phyloP scores from a whole-genome alignment of 2,329 filamentous ascomycete species.

The Didymella glomerata region DNA sequence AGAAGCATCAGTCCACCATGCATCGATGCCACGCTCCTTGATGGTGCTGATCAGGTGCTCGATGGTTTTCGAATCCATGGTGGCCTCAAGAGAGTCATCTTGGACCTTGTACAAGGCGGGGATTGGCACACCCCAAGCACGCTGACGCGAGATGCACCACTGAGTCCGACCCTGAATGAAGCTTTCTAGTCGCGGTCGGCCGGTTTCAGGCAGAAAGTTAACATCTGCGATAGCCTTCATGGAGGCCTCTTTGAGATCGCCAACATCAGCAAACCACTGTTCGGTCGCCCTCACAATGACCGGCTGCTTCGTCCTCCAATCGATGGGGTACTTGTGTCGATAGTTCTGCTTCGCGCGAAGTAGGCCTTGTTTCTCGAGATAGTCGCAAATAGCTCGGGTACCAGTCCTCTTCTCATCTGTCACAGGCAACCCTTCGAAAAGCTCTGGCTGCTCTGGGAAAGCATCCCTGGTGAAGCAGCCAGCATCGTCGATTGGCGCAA shows the following conservation, averaged over 20 bases:
- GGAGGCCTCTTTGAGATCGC: slow-evolving; percentile 77
- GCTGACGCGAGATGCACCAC: slow-evolving; percentile 97
- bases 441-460: slow-evolving; percentile 72
- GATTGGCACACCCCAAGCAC: slow-evolving; percentile 96
- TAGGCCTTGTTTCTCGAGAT: slow-evolving; percentile 62
- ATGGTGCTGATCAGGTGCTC: slow-evolving; percentile 85
- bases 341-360: slow-evolving; percentile 76
- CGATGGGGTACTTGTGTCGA: slow-evolving; percentile 94
- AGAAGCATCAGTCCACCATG: slow-evolving; percentile 88
- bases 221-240: slow-evolving; percentile 75
- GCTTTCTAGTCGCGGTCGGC: slow-evolving; percentile 77
- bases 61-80: slow-evolving; percentile 82
- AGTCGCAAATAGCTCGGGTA: slow-evolving; percentile 70
- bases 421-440: slow-evolving; percentile 76
- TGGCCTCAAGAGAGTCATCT: slow-evolving; percentile 68
- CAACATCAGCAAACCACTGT: slow-evolving; percentile 97
- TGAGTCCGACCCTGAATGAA: slow-evolving; percentile 89
- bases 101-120: slow-evolving; percentile 81
- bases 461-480: slow-evolving; percentile 84
- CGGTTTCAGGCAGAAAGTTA: slow-evolving; percentile 78
- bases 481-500: slow-evolving; percentile 83
- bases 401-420: slow-evolving; percentile 67
- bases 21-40: slow-evolving; percentile 79
- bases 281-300: slow-evolving; percentile 91
- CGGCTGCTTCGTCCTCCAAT: slow-evolving; percentile 95